These are phyloP conservation scores for Termitomyces sp. DNA, from an alignment of 768 basidiomycete species.

Conservation along the genomic window DNA sequence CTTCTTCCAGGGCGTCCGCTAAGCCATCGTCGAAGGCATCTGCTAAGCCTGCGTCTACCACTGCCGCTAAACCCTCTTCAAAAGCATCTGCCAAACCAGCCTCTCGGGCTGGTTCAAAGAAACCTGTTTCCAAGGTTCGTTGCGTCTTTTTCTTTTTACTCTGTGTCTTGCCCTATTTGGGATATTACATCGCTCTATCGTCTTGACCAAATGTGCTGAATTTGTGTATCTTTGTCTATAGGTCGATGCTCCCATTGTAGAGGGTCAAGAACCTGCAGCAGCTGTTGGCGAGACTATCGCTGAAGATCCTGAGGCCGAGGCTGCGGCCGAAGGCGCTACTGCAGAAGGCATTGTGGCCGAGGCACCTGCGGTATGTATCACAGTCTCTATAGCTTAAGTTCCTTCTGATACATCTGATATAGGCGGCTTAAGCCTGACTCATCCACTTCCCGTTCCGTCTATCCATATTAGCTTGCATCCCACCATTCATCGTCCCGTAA, in stretches of 20 bases:
- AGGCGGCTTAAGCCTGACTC: constrained; percentile 2
- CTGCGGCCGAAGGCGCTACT: constrained; percentile 15
- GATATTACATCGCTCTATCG: not conserved
- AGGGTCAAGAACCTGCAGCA: constrained; percentile 29
- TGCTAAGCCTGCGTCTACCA: constrained; percentile 37
- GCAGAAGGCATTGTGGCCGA: not conserved
- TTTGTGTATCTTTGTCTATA: constrained; percentile 4
- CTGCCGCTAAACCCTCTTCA: constrained; percentile 36
- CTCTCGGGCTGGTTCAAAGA: constrained; percentile 54
- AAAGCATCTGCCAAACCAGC: constrained; percentile 44
- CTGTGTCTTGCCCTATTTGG: not conserved
- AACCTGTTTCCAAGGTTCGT: constrained; percentile 58
- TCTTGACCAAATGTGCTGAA: not conserved
- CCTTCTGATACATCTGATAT: not conserved
- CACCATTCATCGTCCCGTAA: constrained; percentile 5
- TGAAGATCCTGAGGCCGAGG: constrained; percentile 48
- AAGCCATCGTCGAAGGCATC: constrained; percentile 39
- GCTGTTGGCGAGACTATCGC: constrained; percentile 41
- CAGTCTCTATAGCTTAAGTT: not conserved
- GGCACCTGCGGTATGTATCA: not conserved
- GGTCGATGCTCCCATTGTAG: constrained; percentile 24
- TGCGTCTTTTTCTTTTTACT: not conserved
- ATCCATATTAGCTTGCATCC: constrained; percentile 8
- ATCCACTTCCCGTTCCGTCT: not conserved
- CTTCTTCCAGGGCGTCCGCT: constrained; percentile 31